phyloP scores from a whole-genome alignment of 768 basidiomycete species.

The Mycena polygramma region DNA sequence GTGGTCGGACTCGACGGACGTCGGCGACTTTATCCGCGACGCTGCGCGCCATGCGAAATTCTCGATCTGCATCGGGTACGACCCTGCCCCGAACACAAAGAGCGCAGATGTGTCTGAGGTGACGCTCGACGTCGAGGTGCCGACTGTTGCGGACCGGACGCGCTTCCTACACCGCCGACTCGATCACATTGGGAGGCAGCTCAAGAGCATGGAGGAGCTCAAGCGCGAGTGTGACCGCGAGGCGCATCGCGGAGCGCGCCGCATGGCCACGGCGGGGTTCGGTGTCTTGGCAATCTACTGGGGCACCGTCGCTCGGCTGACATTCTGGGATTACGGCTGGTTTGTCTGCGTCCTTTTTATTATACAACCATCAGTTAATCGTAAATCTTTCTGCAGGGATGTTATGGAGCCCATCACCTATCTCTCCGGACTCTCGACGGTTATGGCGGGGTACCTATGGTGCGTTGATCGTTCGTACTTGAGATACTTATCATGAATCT shows the following conservation, averaged over 20 bases:
- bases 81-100: constrained; percentile 24
- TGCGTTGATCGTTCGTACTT: constrained; percentile 36
- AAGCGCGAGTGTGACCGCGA: constrained; percentile 69
- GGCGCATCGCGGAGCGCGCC: constrained; percentile 67
- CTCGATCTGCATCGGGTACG: constrained; percentile 57
- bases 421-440: constrained; percentile 71
- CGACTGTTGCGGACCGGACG: constrained; percentile 73
- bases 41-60: constrained; percentile 69
- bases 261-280: constrained; percentile 71
- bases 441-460: constrained; percentile 75
- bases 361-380: no score
- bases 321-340: constrained; percentile 74
- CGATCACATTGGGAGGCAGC: constrained; percentile 54
- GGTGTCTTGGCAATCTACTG: constrained; percentile 74
- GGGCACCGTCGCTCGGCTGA: constrained; percentile 72
- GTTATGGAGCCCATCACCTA: constrained; percentile 81
- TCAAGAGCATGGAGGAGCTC: constrained; percentile 64
- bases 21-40: constrained; percentile 76
- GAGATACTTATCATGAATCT: not conserved
- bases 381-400: constrained; percentile 59
- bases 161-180: constrained; percentile 67
- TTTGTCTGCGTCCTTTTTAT: constrained; percentile 34
- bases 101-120: constrained; percentile 22
- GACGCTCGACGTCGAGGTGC: constrained; percentile 66
- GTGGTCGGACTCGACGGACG: constrained; percentile 75